Percentiles rank a stretch among this genome's conserved stretches.
phyloP scores from a whole-genome alignment of 78 protist species.

The Pelomyxa schiedti region DNA sequence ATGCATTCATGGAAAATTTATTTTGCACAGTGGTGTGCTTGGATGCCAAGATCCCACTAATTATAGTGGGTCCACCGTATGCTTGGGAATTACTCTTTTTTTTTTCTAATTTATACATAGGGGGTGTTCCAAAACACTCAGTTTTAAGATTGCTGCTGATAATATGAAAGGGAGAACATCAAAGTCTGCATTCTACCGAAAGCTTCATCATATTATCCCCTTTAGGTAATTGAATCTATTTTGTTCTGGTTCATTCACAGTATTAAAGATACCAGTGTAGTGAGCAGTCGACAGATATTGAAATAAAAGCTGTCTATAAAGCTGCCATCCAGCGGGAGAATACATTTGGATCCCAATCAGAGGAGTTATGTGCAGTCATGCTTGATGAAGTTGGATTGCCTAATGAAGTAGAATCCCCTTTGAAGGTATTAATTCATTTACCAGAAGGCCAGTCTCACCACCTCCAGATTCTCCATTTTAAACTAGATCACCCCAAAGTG shows the following conservation, averaged over 20 bases:
- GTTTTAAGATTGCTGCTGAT: slow-evolving; percentile 19
- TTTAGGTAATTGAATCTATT: no score
- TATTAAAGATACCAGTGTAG: slow-evolving; percentile 44
- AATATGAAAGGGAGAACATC: neutral
- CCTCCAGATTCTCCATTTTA: neutral
- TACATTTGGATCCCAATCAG: slow-evolving; percentile 4
- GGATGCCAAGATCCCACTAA: slow-evolving; percentile 11
- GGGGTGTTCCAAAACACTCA: neutral
- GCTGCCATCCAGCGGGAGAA: slow-evolving; percentile 23
- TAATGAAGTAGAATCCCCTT: neutral
- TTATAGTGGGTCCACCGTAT: neutral
- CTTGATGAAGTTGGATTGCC: neutral
- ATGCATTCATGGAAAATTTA: neutral
- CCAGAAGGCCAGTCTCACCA: no score
- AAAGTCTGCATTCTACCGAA: neutral
- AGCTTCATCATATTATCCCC: slow-evolving; percentile 8
- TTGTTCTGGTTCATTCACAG: no score
- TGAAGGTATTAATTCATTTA: no score
- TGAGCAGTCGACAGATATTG: slow-evolving; percentile 24
- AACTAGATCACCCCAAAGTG: slow-evolving; percentile 4
- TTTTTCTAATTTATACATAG: no score
- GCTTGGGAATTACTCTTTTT: no score
- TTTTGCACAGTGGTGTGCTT: neutral
- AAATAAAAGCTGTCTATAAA: slow-evolving; percentile 15
- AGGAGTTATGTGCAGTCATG: slow-evolving; percentile 11